Percentiles rank a stretch among this genome's conserved stretches.
Evolutionary conservation across 805 yeast species (phyloP).

Genomic region (Saccharomycopsis sp.): DNA sequence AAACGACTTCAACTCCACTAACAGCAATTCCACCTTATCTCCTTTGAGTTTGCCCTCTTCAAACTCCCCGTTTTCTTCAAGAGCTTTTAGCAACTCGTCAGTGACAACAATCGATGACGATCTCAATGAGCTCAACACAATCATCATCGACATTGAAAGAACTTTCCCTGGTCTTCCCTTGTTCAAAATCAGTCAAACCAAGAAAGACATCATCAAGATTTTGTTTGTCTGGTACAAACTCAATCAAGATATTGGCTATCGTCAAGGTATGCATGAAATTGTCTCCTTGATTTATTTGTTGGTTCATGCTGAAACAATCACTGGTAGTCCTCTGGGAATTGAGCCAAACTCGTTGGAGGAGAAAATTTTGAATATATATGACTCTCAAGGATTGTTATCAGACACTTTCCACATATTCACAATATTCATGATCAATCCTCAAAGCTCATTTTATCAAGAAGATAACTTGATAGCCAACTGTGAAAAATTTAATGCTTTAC

Average conservation of each 20-base stretch:
- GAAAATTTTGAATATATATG: constrained; percentile 18
- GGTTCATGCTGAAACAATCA: constrained; percentile 30
- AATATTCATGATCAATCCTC: constrained; percentile 34
- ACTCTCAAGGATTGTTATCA: constrained; percentile 25
- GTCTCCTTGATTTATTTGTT: constrained; percentile 38
- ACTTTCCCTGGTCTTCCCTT: constrained; percentile 18
- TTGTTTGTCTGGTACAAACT: constrained; percentile 20
- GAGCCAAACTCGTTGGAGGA: constrained; percentile 4
- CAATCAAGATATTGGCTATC: constrained; percentile 25
- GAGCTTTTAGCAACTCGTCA: background rate
- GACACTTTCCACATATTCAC: constrained; percentile 41
- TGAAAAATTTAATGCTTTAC: constrained; percentile 33
- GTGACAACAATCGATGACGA: background rate
- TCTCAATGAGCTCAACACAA: constrained; percentile 16
- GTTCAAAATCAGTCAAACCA: constrained; percentile 10
- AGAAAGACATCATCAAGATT: constrained; percentile 14
- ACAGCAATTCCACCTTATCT: too few species aligned
- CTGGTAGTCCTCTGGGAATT: too few species aligned
- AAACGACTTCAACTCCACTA: too few species aligned
- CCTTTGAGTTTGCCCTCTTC: too few species aligned
- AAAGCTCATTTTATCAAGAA: constrained; percentile 38
- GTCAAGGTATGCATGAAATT: constrained; percentile 47
- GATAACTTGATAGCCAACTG: constrained; percentile 35
- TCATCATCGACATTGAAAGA: constrained; percentile 20
- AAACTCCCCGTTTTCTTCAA: too few species aligned